These are phyloP conservation scores for Kodamaea hsintzibuensis DNA, from an alignment of 805 yeast species.

Conservation along the genomic window DNA sequence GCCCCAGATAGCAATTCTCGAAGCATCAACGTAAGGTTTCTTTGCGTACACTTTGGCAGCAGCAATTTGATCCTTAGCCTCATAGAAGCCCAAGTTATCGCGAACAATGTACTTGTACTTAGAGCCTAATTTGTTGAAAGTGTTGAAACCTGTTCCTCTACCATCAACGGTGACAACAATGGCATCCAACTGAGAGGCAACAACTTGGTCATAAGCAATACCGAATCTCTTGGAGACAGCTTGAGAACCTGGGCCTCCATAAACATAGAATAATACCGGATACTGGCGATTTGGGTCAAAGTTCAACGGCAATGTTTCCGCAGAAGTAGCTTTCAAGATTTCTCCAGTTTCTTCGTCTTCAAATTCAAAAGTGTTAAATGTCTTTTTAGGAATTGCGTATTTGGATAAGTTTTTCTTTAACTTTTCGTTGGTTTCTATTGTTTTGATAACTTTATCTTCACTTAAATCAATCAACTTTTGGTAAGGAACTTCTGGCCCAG, in stretches of 20 bases:
- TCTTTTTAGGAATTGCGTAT: constrained; percentile 59
- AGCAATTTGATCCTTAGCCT: constrained; percentile 80
- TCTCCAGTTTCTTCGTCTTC: constrained; percentile 47
- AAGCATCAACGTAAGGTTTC: constrained; percentile 60
- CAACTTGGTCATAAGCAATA: constrained; percentile 67
- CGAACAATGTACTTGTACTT: constrained; percentile 75
- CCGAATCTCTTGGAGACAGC: constrained; percentile 63
- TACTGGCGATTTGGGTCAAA: constrained; percentile 66
- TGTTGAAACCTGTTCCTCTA: constrained; percentile 92
- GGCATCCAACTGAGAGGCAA: constrained; percentile 75
- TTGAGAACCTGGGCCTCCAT: constrained; percentile 97
- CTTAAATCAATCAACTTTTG: constrained; percentile 63
- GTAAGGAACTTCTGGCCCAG: constrained; percentile 79
- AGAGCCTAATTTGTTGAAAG: constrained; percentile 50
- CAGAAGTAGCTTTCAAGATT: constrained; percentile 56
- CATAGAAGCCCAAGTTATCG: constrained; percentile 78
- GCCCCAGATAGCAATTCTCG: constrained; percentile 75
- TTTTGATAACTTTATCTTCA: constrained; percentile 27
- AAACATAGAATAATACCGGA: constrained; percentile 86
- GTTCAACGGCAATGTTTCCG: constrained; percentile 75
- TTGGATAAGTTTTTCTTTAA: constrained; percentile 38
- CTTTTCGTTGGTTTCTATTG: constrained; percentile 48
- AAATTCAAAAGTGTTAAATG: constrained; percentile 53
- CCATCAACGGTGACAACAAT: constrained; percentile 96
- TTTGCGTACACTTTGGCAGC: constrained; percentile 76